phyloP scores from a whole-genome alignment of 352 stramenopile species.

The Lagenidium giganteum region DNA sequence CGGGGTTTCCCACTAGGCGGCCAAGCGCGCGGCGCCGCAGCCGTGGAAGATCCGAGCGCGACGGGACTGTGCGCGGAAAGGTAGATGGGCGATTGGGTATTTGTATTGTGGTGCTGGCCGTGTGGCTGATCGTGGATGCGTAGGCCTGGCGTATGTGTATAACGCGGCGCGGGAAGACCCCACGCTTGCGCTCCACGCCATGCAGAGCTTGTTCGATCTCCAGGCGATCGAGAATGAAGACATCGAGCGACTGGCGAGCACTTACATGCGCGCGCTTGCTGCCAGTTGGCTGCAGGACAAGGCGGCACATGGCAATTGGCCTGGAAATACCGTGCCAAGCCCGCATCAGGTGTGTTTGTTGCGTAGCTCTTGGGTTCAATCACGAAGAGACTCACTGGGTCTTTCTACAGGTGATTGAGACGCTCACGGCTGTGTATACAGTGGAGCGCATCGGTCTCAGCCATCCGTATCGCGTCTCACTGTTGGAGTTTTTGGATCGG shows the following conservation, averaged over 20 bases:
- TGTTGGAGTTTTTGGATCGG: slow-evolving; percentile 62
- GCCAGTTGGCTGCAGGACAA: slow-evolving; percentile 48
- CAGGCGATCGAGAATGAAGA: slow-evolving; percentile 45
- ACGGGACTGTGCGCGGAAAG: slow-evolving; percentile 35
- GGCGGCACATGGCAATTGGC: slow-evolving; percentile 26
- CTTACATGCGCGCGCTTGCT: slow-evolving; percentile 55
- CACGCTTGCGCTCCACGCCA: slow-evolving; percentile 39
- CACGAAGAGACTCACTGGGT: slow-evolving; percentile 2
- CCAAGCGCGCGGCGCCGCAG: slow-evolving; percentile 43
- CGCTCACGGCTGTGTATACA: slow-evolving; percentile 60
- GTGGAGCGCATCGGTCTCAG: slow-evolving; percentile 68
- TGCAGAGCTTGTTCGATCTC: slow-evolving; percentile 64
- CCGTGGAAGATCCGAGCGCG: slow-evolving; percentile 58
- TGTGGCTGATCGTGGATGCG: not conserved
- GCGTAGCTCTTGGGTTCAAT: not conserved
- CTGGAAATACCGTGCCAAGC: slow-evolving; percentile 25
- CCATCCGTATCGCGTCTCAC: slow-evolving; percentile 50
- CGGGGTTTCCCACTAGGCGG: slow-evolving; percentile 18
- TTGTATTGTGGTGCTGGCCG: not conserved
- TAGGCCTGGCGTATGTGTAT: slow-evolving; percentile 26
- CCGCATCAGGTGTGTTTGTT: slow-evolving; percentile 27
- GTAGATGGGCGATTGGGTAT: slow-evolving; percentile 2
- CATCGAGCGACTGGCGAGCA: slow-evolving; percentile 30
- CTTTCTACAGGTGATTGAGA: slow-evolving; percentile 37
- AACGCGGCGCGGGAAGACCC: slow-evolving; percentile 22